These are phyloP conservation scores for Marsdenia floribunda DNA, from an alignment of 257 asterid genomes.

Conservation along the genomic window DNA sequence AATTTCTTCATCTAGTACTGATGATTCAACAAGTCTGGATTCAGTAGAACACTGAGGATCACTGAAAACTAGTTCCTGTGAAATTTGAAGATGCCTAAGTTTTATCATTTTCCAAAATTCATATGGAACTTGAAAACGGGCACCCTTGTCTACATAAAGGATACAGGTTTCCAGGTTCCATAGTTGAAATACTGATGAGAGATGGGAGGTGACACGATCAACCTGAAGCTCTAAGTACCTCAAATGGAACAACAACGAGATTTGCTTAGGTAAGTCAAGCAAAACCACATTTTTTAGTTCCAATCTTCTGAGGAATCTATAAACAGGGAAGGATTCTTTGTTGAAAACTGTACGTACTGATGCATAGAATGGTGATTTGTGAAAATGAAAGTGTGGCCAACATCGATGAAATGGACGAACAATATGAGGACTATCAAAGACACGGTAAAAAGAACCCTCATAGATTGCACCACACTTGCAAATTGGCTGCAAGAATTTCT, in stretches of 20 bases:
- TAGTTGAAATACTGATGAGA: background rate
- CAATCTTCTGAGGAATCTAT: background rate
- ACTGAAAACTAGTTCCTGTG: background rate
- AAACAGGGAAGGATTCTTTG: background rate
- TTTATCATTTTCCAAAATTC: background rate
- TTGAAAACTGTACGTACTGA: background rate
- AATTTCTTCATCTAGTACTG: no score
- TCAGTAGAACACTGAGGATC: background rate
- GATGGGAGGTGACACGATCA: background rate
- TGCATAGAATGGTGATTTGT: background rate
- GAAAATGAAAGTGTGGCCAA: background rate
- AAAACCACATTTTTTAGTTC: background rate
- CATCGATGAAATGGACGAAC: background rate
- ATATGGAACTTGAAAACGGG: background rate
- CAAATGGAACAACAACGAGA: background rate
- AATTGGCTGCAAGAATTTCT: background rate
- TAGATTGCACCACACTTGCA: background rate
- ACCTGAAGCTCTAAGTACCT: background rate
- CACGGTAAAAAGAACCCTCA: no score
- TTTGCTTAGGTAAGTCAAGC: background rate
- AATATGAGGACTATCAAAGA: background rate
- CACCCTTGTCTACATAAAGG: background rate
- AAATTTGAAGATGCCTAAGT: background rate
- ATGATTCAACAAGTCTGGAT: no score
- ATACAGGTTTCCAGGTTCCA: constrained; percentile 15